A percentile compares a stretch with the other conserved stretches of the same genome.
Conservation (phyloP, 1,139 yeast genomes). For the Kodamaea alishanica region DNA sequence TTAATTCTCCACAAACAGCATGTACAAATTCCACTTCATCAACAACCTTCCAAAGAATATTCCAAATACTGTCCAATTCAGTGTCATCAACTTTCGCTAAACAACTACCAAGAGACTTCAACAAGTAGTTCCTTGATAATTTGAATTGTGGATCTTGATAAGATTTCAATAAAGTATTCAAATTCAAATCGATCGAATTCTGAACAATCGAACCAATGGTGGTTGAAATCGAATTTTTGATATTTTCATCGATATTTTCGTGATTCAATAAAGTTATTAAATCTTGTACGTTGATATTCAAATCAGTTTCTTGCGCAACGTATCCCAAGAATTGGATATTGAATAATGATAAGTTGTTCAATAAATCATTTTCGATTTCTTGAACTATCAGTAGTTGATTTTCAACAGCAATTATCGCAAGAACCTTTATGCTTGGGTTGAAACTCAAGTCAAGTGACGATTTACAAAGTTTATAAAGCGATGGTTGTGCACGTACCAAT, state of each 20-base stretch:
- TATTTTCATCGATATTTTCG: conserved; percentile 30
- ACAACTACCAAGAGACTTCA: conserved; percentile 11
- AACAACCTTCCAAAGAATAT: conserved; percentile 11
- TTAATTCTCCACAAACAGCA: conserved; percentile 14
- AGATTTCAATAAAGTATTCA: conserved; percentile 5
- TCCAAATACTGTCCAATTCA: conserved; percentile 13
- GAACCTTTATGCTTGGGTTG: conserved; percentile 31
- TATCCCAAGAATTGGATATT: conserved; percentile 45
- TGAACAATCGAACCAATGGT: conserved; percentile 51
- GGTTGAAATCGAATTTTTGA: conserved; percentile 47
- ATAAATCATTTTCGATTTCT: conserved; percentile 26
- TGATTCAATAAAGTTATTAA: conserved; percentile 26
- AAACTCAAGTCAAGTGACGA: conserved; percentile 16
- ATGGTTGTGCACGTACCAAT: conserved; percentile 4
- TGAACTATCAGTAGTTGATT: conserved; percentile 21
- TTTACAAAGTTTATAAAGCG: conserved; percentile 5
- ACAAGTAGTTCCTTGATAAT: conserved; percentile 10
- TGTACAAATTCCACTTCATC: conserved; percentile 10
- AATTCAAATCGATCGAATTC: conserved; percentile 23
- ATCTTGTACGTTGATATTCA: conserved; percentile 17
- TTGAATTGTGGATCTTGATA: conserved; percentile 9
- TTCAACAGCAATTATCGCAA: conserved; percentile 40
- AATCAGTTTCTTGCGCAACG: conserved; percentile 27
- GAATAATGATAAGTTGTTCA: conserved; percentile 19
- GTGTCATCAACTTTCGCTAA: conserved; percentile 5